These are phyloP conservation scores for Paramecium caudatum DNA, from an alignment of 73 alveolate species.

Conservation along the genomic window DNA sequence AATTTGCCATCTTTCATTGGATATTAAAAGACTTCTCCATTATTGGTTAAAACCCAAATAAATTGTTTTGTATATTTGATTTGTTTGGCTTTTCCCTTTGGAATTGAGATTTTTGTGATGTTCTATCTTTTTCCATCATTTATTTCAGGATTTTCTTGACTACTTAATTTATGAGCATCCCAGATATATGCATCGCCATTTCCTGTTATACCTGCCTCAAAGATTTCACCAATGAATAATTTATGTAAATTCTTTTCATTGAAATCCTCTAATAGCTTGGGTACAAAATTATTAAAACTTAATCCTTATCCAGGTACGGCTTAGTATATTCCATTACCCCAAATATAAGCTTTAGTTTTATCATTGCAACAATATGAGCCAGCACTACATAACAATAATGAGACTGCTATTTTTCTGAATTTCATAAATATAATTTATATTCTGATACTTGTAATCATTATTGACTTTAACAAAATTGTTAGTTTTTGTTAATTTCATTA, in stretches of 20 bases:
- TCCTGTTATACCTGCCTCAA: conserved; percentile 70
- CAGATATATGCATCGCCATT: conserved; percentile 71
- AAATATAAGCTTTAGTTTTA: conserved; percentile 60
- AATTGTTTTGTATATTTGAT: conserved; percentile 79
- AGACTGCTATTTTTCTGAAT: conserved; percentile 31
- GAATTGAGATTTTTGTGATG: conserved; percentile 25
- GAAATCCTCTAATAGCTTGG: conserved; percentile 60
- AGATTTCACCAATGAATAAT: conserved; percentile 46
- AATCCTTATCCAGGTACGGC: conserved; percentile 75
- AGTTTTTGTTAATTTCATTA: too few species aligned
- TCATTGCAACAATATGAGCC: conserved; percentile 18
- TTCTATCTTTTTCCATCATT: conserved; percentile 66
- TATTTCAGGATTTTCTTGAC: not conserved
- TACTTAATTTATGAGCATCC: conserved; percentile 44
- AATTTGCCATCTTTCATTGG: conserved; percentile 77
- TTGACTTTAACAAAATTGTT: too few species aligned
- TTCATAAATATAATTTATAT: conserved; percentile 51
- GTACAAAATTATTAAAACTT: conserved; percentile 63
- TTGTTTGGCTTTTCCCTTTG: conserved; percentile 74
- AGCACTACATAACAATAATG: conserved; percentile 45
- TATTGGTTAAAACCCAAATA: conserved; percentile 83
- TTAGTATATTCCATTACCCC: conserved; percentile 78
- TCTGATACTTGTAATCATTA: too few species aligned
- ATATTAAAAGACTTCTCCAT: conserved; percentile 85
- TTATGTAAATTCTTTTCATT: conserved; percentile 60